Percentiles rank a stretch among this genome's conserved stretches.
These are phyloP conservation scores for Didymosphaeria variabile DNA, from an alignment of 2,329 filamentous ascomycete species.

Conservation along the genomic window DNA sequence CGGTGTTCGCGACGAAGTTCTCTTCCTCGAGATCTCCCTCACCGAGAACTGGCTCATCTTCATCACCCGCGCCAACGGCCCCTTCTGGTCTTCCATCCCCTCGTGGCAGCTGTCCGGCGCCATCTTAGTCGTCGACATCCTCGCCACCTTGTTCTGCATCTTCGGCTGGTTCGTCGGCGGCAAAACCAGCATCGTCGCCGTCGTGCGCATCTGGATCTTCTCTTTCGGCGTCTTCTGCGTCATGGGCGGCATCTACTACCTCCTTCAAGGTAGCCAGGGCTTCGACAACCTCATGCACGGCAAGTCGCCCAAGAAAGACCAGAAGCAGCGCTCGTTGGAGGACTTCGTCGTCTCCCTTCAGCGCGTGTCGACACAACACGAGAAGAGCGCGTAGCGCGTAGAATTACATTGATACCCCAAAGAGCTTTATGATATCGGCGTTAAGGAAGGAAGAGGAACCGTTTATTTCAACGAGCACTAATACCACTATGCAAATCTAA, in stretches of 20 bases:
- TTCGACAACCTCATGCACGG: slow-evolving; percentile 96
- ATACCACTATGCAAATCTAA: slow-evolving; percentile 17
- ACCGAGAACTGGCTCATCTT: slow-evolving; percentile 98
- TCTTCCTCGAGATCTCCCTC: slow-evolving; percentile 90
- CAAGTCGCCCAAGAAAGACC: slow-evolving; percentile 81
- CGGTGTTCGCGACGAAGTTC: slow-evolving; percentile 79
- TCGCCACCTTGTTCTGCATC: slow-evolving; percentile 85
- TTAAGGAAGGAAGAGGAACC: slow-evolving; percentile 1
- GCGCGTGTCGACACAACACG: slow-evolving; percentile 90
- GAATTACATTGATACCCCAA: slow-evolving; percentile 25
- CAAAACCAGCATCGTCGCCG: slow-evolving; percentile 79
- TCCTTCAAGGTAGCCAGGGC: slow-evolving; percentile 78
- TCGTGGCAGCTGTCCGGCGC: slow-evolving; percentile 85
- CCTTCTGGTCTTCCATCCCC: slow-evolving; percentile 89
- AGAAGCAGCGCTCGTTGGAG: slow-evolving; percentile 85
- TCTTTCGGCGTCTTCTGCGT: slow-evolving; percentile 89
- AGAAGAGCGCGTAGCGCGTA: slow-evolving; percentile 83
- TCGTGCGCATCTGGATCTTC: slow-evolving; percentile 91
- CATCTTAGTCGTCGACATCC: slow-evolving; percentile 81
- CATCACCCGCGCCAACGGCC: slow-evolving; percentile 91
- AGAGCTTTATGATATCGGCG: slow-evolving; percentile 29
- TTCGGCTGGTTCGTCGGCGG: slow-evolving; percentile 82
- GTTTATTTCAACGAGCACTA: slow-evolving; percentile 14
- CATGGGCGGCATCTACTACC: slow-evolving; percentile 80
- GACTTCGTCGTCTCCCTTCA: slow-evolving; percentile 92